Evolutionary conservation across 1,139 yeast species (phyloP).

Genomic region (Pichia sp.): DNA sequence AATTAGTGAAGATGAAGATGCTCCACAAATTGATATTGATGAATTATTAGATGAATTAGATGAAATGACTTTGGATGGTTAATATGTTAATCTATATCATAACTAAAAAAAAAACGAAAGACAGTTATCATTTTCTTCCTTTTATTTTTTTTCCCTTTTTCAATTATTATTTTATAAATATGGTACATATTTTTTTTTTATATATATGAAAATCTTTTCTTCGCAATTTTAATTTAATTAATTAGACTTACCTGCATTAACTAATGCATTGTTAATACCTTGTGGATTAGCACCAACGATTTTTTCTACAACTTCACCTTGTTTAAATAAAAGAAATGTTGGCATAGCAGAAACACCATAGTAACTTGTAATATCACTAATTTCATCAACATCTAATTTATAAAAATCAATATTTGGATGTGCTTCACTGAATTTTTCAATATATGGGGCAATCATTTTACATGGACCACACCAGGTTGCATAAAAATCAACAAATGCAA

Average conservation of each 20-base stretch:
- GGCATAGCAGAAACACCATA: constrained; percentile 83
- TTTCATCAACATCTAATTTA: constrained; percentile 76
- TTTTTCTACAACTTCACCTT: constrained; percentile 56
- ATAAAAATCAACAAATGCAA: constrained; percentile 74
- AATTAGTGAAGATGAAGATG: constrained; percentile 54
- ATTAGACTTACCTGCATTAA: constrained; percentile 14
- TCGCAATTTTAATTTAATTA: neutral
- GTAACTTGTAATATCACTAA: constrained; percentile 53
- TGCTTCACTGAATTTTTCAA: constrained; percentile 54
- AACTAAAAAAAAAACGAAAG: neutral
- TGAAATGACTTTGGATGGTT: constrained; percentile 69
- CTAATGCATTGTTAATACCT: constrained; percentile 33
- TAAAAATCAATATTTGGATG: constrained; percentile 51
- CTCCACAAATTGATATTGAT: constrained; percentile 71
- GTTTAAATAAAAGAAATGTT: constrained; percentile 68
- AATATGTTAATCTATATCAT: neutral
- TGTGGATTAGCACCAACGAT: constrained; percentile 76
- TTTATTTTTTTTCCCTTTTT: neutral
- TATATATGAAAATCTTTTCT: constrained; percentile 3
- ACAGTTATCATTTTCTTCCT: neutral
- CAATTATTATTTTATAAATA: neutral
- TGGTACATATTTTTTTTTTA: constrained; percentile 3
- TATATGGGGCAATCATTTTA: constrained; percentile 73
- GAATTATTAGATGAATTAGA: constrained; percentile 88
- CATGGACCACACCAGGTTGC: constrained; percentile 97